Conservation (phyloP, 2,329 filamentous ascomycete genomes). For the Penicillium polonicum region DNA sequence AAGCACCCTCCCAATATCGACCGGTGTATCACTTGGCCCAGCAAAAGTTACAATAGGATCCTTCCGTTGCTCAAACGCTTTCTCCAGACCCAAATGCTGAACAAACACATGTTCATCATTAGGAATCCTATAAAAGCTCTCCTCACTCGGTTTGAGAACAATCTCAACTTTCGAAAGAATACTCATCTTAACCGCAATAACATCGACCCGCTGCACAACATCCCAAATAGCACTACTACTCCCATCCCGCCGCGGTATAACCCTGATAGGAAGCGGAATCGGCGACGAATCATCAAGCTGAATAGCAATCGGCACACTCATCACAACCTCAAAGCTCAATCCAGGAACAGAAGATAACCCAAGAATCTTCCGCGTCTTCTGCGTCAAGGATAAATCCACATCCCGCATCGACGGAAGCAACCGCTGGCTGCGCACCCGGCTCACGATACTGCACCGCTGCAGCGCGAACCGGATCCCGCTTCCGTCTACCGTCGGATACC, state of each 20-base stretch:
- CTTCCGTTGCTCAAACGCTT: background rate
- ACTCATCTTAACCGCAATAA: conserved; percentile 16
- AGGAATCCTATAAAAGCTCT: background rate
- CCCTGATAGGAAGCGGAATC: conserved; percentile 16
- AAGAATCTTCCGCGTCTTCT: conserved; percentile 37
- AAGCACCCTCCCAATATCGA: conserved; percentile 18
- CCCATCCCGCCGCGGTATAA: conserved; percentile 1
- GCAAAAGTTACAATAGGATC: conserved; percentile 5
- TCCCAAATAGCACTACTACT: conserved; percentile 15
- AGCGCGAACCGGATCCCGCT: background rate
- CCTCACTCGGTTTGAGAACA: conserved; percentile 15
- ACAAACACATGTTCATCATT: background rate
- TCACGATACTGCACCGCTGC: background rate
- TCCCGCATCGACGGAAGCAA: conserved; percentile 35
- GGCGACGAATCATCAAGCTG: conserved; percentile 17
- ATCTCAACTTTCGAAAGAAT: conserved; percentile 6
- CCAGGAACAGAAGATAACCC: conserved; percentile 34
- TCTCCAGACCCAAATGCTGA: conserved; percentile 11
- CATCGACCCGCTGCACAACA: conserved; percentile 11
- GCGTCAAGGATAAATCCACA: conserved; percentile 32
- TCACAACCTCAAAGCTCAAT: conserved; percentile 27
- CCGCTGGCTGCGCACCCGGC: conserved; percentile 27
- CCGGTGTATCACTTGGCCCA: conserved; percentile 4
- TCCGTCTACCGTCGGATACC: background rate
- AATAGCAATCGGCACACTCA: conserved; percentile 30